These are phyloP conservation scores for Annulohypoxylon nitens DNA, from an alignment of 495 filamentous ascomycete genomes.

Conservation along the genomic window DNA sequence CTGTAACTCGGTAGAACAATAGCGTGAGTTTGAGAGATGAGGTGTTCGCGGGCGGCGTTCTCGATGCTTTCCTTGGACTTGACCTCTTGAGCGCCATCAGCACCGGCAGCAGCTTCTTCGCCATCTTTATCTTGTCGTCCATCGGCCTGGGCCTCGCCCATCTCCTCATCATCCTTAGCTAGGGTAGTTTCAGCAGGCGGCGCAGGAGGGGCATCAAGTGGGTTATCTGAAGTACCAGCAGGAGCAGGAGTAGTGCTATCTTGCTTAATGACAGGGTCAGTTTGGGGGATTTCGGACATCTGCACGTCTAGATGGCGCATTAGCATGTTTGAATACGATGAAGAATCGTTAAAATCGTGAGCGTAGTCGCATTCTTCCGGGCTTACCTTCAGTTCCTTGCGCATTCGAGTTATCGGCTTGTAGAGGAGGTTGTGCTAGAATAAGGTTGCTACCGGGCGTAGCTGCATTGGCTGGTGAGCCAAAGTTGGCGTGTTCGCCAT, in stretches of 20 bases:
- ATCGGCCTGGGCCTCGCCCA: conserved; percentile 76
- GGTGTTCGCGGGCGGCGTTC: conserved; percentile 86
- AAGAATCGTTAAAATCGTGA: neutral
- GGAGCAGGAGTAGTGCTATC: conserved; percentile 65
- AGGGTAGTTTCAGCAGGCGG: conserved; percentile 74
- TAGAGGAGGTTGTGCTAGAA: conserved; percentile 65
- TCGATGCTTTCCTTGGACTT: conserved; percentile 85
- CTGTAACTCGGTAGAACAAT: conserved; percentile 97
- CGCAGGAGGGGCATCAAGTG: conserved; percentile 84
- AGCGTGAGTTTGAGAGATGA: conserved; percentile 90
- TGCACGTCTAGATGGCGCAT: conserved; percentile 63
- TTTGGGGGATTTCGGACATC: conserved; percentile 63
- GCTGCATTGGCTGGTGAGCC: conserved; percentile 65
- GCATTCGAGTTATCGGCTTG: conserved; percentile 53
- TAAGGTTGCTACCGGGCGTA: conserved; percentile 64
- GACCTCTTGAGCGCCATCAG: conserved; percentile 57
- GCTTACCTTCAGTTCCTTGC: conserved; percentile 54
- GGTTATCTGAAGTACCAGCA: conserved; percentile 78
- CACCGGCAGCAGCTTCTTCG: conserved; percentile 59
- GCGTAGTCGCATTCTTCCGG: neutral
- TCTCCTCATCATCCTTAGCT: conserved; percentile 84
- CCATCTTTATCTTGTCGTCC: conserved; percentile 55
- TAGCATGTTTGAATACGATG: conserved; percentile 27
- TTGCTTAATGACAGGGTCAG: conserved; percentile 65
- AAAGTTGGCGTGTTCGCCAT: conserved; percentile 65